phyloP scores from a whole-genome alignment of 805 yeast genomes.

The Candida sonorensis region DNA sequence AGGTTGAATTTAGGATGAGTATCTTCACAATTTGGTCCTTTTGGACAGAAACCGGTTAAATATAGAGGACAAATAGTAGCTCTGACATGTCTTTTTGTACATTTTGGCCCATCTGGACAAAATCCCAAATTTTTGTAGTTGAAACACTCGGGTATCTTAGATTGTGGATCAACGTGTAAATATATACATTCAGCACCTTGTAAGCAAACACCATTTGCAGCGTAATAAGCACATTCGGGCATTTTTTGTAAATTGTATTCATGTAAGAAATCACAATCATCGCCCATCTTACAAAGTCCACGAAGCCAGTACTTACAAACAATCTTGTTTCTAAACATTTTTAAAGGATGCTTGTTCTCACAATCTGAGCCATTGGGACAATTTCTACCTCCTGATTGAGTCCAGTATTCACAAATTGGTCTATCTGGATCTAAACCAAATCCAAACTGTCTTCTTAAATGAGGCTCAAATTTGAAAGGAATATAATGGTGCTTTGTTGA shows the following conservation, averaged over 20 bases:
- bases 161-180: constrained; percentile 83
- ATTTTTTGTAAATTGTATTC: constrained; percentile 89
- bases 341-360: constrained; percentile 73
- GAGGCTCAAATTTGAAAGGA: constrained; percentile 68
- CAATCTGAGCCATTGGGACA: constrained; percentile 87
- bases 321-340: constrained; percentile 60
- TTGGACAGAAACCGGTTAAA: constrained; percentile 88
- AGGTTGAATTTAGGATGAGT: constrained; percentile 77
- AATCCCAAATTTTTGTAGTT: constrained; percentile 78
- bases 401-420: constrained; percentile 74
- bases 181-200: constrained; percentile 93
- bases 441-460: constrained; percentile 70
- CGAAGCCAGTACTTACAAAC: constrained; percentile 98
- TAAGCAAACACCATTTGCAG: constrained; percentile 79
- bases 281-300: constrained; percentile 95
- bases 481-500: no score
- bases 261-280: constrained; percentile 92
- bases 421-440: constrained; percentile 84
- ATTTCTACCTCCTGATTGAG: constrained; percentile 45
- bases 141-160: constrained; percentile 81
- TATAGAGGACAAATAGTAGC: constrained; percentile 71
- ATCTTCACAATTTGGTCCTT: constrained; percentile 69
- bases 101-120: constrained; percentile 86
- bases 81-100: constrained; percentile 74
- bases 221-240: constrained; percentile 92